phyloP scores from a whole-genome alignment of 345 rosid genomes.

The Eucalyptus coolabah region DNA sequence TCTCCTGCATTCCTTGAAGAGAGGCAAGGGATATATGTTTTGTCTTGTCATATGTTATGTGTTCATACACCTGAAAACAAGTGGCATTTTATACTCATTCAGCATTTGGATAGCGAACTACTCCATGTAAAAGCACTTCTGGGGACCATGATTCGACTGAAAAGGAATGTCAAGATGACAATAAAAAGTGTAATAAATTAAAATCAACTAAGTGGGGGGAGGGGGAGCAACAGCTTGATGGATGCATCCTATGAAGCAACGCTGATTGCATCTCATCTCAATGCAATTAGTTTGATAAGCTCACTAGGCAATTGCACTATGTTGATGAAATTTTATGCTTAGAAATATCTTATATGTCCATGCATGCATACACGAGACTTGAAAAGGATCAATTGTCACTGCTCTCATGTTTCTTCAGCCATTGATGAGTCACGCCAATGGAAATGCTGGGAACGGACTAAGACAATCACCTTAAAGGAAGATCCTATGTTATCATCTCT shows the following conservation, averaged over 20 bases:
- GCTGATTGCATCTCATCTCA: background rate
- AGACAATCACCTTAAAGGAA: background rate
- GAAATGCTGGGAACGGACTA: background rate
- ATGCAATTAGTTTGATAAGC: background rate
- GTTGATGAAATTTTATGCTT: background rate
- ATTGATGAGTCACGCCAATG: background rate
- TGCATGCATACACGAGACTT: background rate
- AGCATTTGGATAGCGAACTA: background rate
- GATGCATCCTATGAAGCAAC: background rate
- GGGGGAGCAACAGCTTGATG: background rate
- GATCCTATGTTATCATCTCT: background rate
- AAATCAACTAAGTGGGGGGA: background rate
- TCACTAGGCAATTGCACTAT: background rate
- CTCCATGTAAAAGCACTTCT: background rate
- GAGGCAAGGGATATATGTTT: constrained; percentile 44
- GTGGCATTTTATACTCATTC: background rate
- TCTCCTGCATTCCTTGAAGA: constrained; percentile 52
- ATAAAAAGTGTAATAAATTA: background rate
- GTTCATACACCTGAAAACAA: constrained; percentile 29
- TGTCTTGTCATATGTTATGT: constrained; percentile 27
- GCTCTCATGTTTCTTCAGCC: background rate
- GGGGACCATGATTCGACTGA: background rate
- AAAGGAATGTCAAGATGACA: background rate
- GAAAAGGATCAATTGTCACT: background rate
- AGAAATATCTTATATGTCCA: background rate